Conservation (phyloP, 164 flowering plant genomes). For the Umbellularia californica region DNA sequence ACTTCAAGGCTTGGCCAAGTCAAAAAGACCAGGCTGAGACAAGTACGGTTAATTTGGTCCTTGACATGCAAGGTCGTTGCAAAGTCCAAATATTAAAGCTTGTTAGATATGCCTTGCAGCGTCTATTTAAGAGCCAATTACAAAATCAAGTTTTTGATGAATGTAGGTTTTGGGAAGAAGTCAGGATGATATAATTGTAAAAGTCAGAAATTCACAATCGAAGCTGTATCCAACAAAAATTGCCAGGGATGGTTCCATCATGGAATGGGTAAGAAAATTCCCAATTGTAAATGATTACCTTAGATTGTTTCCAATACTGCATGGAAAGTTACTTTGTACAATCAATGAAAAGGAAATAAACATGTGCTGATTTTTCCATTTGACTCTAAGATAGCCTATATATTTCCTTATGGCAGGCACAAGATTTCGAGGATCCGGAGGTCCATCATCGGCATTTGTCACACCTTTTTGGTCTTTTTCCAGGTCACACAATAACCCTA, state of each 20-base stretch:
- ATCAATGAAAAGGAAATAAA: neutral
- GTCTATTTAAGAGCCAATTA: neutral
- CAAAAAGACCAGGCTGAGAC: neutral
- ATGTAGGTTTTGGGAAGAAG: constrained; percentile 65
- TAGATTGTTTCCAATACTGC: neutral
- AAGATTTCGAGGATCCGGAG: constrained; percentile 84
- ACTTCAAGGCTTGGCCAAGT: neutral
- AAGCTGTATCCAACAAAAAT: constrained; percentile 62
- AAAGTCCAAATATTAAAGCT: neutral
- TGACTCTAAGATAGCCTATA: neutral
- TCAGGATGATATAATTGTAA: constrained; percentile 44
- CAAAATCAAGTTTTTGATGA: constrained; percentile 2
- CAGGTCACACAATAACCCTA: constrained; percentile 76
- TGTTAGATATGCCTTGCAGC: neutral
- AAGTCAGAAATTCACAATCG: constrained; percentile 49
- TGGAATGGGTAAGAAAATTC: constrained; percentile 79
- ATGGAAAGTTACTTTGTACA: neutral
- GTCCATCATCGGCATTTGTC: constrained; percentile 83
- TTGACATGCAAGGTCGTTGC: neutral
- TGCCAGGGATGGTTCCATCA: constrained; percentile 80
- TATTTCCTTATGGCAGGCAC: constrained; percentile 45
- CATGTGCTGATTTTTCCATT: neutral
- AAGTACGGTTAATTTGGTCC: neutral
- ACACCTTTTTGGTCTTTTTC: constrained; percentile 86
- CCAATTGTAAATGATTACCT: neutral